These are phyloP conservation scores for Colletotrichum lentis DNA, from an alignment of 2,329 filamentous ascomycete species.

Conservation along the genomic window DNA sequence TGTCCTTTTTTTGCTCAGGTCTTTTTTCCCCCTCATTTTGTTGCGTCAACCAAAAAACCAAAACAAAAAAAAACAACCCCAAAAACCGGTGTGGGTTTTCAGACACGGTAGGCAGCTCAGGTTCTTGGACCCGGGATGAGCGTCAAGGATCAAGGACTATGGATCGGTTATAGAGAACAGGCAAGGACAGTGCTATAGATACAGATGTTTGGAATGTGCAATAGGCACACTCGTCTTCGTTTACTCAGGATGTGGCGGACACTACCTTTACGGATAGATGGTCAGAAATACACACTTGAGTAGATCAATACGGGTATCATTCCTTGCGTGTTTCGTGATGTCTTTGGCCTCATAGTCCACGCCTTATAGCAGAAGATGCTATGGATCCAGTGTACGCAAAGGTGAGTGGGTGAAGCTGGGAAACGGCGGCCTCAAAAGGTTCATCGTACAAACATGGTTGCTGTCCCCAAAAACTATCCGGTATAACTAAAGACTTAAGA, in stretches of 20 bases:
- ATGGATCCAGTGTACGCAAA: no score
- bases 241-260: constrained; percentile 23
- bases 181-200: constrained; percentile 14
- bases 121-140: constrained; percentile 15
- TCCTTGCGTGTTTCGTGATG: background rate
- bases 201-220: constrained; percentile 23
- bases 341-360: no score
- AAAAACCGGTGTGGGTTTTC: constrained; percentile 22
- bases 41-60: background rate
- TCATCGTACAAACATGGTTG: background rate
- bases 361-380: no score
- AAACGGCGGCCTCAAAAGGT: background rate
- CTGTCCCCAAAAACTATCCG: background rate
- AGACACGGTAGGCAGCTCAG: constrained; percentile 4
- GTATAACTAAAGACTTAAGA: no score
- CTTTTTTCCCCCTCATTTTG: background rate
- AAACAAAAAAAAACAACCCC: background rate
- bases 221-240: constrained; percentile 10
- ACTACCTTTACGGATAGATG: constrained; percentile 16
- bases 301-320: constrained; percentile 7
- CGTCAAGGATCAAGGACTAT: constrained; percentile 12
- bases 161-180: constrained; percentile 18
- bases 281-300: constrained; percentile 26
- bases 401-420: no score
- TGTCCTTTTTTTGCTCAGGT: constrained; percentile 1